Evolutionary conservation across 768 basidiomycete genomes (phyloP), one percentile per base, ranked within the genome.

Genomic region (Phlebiopsis flavidoalba): DNA sequence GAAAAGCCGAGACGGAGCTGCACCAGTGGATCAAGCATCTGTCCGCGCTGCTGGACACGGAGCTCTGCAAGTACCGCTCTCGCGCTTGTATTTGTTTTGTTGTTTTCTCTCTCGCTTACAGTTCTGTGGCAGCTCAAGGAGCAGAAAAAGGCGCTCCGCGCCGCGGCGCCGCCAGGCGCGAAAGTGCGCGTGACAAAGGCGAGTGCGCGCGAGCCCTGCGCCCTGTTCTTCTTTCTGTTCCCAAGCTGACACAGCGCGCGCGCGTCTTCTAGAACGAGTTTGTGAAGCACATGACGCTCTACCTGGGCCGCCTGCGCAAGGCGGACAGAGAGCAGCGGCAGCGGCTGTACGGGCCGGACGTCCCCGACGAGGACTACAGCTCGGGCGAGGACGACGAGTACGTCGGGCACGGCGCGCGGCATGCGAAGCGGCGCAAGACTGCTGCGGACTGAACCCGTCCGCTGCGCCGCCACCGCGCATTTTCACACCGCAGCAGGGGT

Each of bases 21-120:
- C 86, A 88, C 65, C 72, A 77, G 48, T 92, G 89, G 89, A 82
- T 91, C 67, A 83, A 83, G 66, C 83, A 89, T 64, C 71, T 92
- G 37, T 74, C 78, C 6, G 74, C 78, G 17, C 71, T 92, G 47
- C 73, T 83, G 21, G 86, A 84, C 68, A 79, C 81, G 35, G 89
- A 92, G 67, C 84, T 86, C 63, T 80, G 81, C 63, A 91, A 89
- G 89, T 89, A 58, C 54, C 72, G 64, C 19, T 12, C 22, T 45
- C 8, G n/a, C 53, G 33, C 55, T n/a, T n/a, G n/a, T n/a, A 35
- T 35, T 31, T 14, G 36, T 55, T 53, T 51, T 37, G 24, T 37
- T 35, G 3, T 11, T 37, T 46, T 45, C 37, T 8, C 50, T 5
- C 26, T 31, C 17, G 40, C 40, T 43, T 17, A 43, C 40, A 12